Percentiles rank a stretch among this genome's conserved stretches.
phyloP scores from a whole-genome alignment of 75 land plant species.

The Cunninghamia lanceolata region DNA sequence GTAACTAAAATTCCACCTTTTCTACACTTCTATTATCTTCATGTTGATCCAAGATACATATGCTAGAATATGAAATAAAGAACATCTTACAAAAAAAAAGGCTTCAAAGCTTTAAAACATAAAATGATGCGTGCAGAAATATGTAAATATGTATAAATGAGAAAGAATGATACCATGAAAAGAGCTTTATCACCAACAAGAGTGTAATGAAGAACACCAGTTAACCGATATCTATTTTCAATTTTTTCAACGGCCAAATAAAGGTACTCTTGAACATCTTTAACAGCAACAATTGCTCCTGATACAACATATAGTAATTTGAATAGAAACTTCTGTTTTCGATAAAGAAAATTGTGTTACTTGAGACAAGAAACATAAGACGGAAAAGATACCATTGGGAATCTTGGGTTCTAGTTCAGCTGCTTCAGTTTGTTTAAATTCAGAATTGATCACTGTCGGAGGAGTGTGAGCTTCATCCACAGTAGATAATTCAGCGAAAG shows the following conservation, averaged over 20 bases:
- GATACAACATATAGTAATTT: background rate
- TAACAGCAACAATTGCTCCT: conserved; percentile 92
- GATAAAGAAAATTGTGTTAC: background rate
- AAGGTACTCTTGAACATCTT: conserved; percentile 85
- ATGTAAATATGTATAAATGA: background rate
- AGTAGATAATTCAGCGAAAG: conserved; percentile 32
- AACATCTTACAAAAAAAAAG: background rate
- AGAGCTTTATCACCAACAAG: conserved; percentile 84
- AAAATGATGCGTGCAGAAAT: background rate
- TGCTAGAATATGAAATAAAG: background rate
- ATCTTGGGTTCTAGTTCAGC: conserved; percentile 20
- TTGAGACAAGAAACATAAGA: background rate
- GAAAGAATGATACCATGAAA: conserved; percentile 55
- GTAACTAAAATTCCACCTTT: no score
- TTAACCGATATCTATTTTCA: conserved; percentile 42
- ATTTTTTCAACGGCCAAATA: conserved; percentile 67
- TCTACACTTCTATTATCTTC: no score
- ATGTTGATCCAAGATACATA: background rate
- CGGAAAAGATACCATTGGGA: conserved; percentile 65
- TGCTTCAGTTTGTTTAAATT: conserved; percentile 14
- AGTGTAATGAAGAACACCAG: conserved; percentile 77
- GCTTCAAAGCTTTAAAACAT: background rate
- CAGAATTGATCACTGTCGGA: background rate
- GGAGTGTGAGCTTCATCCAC: conserved; percentile 4
- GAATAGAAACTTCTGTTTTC: background rate